Conservation (phyloP, 805 yeast genomes). For the Teunomyces aglyptinius region DNA sequence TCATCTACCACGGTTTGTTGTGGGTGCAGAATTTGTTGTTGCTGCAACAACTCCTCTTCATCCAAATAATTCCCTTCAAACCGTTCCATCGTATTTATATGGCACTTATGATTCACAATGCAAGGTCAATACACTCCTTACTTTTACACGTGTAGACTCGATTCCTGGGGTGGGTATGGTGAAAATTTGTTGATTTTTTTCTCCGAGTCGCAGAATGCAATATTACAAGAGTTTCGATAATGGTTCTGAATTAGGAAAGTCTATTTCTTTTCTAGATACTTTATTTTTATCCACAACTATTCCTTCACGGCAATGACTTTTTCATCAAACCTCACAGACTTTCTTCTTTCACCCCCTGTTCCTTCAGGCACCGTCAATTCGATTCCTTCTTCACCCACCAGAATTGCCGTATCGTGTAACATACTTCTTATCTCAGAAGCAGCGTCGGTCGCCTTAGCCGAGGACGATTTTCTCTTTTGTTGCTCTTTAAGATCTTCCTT, state of each 20-base stretch:
- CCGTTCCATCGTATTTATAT: conserved; percentile 18
- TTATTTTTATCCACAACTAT: conserved; percentile 10
- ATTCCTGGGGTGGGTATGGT: not conserved
- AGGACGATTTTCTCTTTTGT: conserved; percentile 46
- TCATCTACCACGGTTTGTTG: conserved; percentile 16
- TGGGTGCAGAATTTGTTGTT: conserved; percentile 11
- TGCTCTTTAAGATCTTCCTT: conserved; percentile 47
- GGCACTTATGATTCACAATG: not conserved
- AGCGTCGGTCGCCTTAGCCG: conserved; percentile 14
- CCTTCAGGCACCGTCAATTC: conserved; percentile 47
- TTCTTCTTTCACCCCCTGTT: conserved; percentile 47
- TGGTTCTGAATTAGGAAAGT: not conserved
- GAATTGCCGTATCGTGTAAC: conserved; percentile 40
- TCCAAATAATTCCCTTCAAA: conserved; percentile 31
- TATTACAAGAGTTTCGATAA: not conserved
- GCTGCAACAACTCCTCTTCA: conserved; percentile 24
- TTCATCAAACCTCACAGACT: conserved; percentile 66
- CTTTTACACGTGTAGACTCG: not conserved
- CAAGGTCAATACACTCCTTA: not conserved
- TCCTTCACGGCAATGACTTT: conserved; percentile 53
- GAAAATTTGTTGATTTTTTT: conserved; percentile 4
- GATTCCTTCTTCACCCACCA: conserved; percentile 33
- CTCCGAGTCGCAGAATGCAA: conserved; percentile 5
- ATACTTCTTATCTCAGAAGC: conserved; percentile 47
- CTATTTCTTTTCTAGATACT: not conserved